Conservation (phyloP, 2,329 filamentous ascomycete genomes). For the Exophiala oligosperma region DNA sequence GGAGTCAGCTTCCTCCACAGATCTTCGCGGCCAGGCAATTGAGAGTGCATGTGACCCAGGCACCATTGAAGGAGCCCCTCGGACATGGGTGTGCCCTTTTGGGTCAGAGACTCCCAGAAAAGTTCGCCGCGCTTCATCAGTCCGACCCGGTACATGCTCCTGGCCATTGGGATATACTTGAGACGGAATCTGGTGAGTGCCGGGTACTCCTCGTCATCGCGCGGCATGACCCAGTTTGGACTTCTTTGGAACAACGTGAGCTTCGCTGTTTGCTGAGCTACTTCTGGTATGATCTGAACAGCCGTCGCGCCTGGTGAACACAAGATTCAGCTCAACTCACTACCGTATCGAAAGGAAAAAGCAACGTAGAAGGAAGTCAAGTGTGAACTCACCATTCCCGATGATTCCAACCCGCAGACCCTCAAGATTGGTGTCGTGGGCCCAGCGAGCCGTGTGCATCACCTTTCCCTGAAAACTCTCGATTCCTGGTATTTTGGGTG, state of each 20-base stretch:
- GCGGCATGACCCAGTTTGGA: conserved; percentile 60
- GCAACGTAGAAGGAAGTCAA: too few relatives aligned
- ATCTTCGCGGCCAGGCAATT: conserved; percentile 51
- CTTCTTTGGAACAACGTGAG: conserved; percentile 59
- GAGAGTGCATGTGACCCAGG: conserved; percentile 42
- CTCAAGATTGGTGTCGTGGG: conserved; percentile 55
- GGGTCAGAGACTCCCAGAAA: conserved; percentile 47
- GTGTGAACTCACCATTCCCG: conserved; percentile 48
- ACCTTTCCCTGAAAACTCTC: conserved; percentile 33
- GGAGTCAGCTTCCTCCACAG: conserved; percentile 56
- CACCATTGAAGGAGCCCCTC: conserved; percentile 41
- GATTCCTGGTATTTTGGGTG: conserved; percentile 34
- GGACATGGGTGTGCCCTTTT: conserved; percentile 41
- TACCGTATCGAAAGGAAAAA: too few relatives aligned
- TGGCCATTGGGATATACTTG: conserved; percentile 52
- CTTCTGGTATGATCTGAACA: conserved; percentile 59
- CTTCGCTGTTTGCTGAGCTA: conserved; percentile 51
- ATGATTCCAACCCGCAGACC: conserved; percentile 60
- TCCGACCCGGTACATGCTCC: conserved; percentile 50
- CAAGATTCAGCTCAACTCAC: too few relatives aligned
- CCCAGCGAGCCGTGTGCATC: conserved; percentile 36
- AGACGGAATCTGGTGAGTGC: conserved; percentile 44
- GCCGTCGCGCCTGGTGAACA: conserved; percentile 48
- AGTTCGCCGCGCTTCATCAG: conserved; percentile 58
- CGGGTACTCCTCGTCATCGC: conserved; percentile 50